Base-by-base conservation (phyloP, 306 rosid species). In the Trifolium fragiferum region DNA sequence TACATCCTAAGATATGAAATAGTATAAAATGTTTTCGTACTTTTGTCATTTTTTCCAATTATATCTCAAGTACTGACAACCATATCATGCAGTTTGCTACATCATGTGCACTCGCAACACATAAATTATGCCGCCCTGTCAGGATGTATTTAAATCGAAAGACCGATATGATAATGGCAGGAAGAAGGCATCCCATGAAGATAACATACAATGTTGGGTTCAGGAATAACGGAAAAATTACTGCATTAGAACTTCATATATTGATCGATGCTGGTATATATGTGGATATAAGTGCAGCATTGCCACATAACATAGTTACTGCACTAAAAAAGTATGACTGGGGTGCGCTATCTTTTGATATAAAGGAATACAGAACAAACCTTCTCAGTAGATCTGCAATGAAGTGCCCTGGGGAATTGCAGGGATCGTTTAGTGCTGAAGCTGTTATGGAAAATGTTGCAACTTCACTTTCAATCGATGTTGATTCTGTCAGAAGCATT, bases 111-210 rank as follows among this genome's bases (percentile, higher is more conserved):
- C 91, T 94, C 40, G 95, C 98, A 55, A 96, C 98, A 66, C 85
- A 88, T 58, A 90, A 94, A 70, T 78, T 94, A 78, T 76, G 73
- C 12, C 74, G 85, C 71, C 97, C 98, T 44, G 97, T 94, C 58
- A 87, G 96, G 88, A 88, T 73, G 10, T 91, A 89, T 76, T 81
- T 87, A 12, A 84, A 90, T 84, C 92, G 98, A 55, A 91, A 90
- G 87, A 86, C 91, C 14, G 98, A 94, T 76, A 91, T 91, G 97
- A 83, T 91, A 81, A 86, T 90, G 89, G 90, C 95, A 16, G 98
- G 97, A 78, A 97, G 98, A 78, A 86, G 98, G 82, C 98, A 94
- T 86, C 96, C 98, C 38, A 86, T 94, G 94, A 91, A 90, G 82
- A 85, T 94, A 76, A 91, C 85, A 41, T 94, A 91, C 73, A 86